A percentile compares a stretch with the other conserved stretches of the same genome.
Conservation (phyloP, 129 eudicot genomes). For the Artemisia argyi region DNA sequence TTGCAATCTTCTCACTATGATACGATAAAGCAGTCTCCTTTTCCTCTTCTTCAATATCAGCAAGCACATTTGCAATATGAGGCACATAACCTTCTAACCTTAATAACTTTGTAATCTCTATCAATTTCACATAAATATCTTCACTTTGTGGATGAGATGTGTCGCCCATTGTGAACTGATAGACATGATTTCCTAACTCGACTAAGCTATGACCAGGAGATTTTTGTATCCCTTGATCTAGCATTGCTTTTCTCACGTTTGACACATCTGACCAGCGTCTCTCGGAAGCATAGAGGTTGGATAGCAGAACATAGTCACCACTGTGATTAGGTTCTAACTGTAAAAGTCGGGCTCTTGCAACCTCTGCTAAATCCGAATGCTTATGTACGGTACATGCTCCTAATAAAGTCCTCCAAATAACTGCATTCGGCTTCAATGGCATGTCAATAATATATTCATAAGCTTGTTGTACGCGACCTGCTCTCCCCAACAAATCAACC, state of each 20-base stretch:
- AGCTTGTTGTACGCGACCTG: conserved; percentile 68
- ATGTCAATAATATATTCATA: conserved; percentile 60
- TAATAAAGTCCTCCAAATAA: conserved; percentile 77
- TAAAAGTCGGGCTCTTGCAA: conserved; percentile 58
- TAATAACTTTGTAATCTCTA: conserved; percentile 64
- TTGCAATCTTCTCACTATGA: conserved; percentile 97
- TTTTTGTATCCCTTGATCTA: conserved; percentile 70
- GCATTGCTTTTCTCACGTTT: conserved; percentile 61
- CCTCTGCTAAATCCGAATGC: conserved; percentile 52
- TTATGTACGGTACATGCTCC: conserved; percentile 78
- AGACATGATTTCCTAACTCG: conserved; percentile 66
- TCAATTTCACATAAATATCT: conserved; percentile 61
- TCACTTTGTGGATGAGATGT: conserved; percentile 63
- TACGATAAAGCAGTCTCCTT: conserved; percentile 87
- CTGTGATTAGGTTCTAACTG: conserved; percentile 80
- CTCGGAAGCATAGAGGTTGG: conserved; percentile 88
- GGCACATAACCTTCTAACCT: conserved; percentile 83
- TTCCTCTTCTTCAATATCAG: conserved; percentile 93
- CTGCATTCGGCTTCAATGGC: conserved; percentile 76
- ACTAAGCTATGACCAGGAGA: conserved; percentile 80
- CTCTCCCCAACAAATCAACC: conserved; percentile 86
- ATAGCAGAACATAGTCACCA: conserved; percentile 85
- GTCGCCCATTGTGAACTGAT: conserved; percentile 88
- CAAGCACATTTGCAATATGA: conserved; percentile 67
- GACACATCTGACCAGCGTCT: conserved; percentile 83